Evolutionary conservation across 2,329 filamentous ascomycete genomes (phyloP), one percentile per base, ranked within the genome.

Genomic region (Calonectria fujianensis): DNA sequence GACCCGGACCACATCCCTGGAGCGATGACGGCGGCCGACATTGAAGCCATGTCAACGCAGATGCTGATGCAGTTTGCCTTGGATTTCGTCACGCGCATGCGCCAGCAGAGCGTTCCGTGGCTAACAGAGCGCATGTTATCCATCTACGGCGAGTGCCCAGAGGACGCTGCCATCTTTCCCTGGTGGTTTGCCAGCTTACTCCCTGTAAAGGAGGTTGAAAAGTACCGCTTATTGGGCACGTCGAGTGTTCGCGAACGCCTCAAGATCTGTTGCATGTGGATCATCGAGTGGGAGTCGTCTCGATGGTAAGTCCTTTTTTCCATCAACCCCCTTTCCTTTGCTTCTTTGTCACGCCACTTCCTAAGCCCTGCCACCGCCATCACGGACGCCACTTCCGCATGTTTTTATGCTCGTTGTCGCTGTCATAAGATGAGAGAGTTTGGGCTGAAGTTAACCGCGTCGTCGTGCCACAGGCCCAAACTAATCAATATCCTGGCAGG

Each of bases 121-220:
- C 87, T 97, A 35, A 91, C 94, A 70, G 89, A 92, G 51, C 91
- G 93, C 11, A 93, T 96, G 41, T 86, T 96, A 37, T 86, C 91
- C 39, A 92, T 94, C 8, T 97, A 96, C 77, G 96, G 96, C 16
- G 91, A 94, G 73, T 93, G 93, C 27, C 96, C 95, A 0, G 88
- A 91, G 20, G 95, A 98, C 80, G 93, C 95, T 0, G 93, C 93
- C 4, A 84, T 91, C 1, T 97, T 98, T 78, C 94, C 96, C 0
- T 98, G 96, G 90, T 98, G 96, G 96, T 94, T 98, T 78, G 96
- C 94, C 13, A 95, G 92, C 81, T 92, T 97, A 27, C 85, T 98
- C 16, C 95, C 95, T 0, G 92, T 97, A 48, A 90, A 91, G 18
- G 94, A 97, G 32, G 87, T 92, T 35, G 94, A 97, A 80, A 97